Conservation (phyloP, 2,329 filamentous ascomycete species). For the Davidsoniella australis region DNA sequence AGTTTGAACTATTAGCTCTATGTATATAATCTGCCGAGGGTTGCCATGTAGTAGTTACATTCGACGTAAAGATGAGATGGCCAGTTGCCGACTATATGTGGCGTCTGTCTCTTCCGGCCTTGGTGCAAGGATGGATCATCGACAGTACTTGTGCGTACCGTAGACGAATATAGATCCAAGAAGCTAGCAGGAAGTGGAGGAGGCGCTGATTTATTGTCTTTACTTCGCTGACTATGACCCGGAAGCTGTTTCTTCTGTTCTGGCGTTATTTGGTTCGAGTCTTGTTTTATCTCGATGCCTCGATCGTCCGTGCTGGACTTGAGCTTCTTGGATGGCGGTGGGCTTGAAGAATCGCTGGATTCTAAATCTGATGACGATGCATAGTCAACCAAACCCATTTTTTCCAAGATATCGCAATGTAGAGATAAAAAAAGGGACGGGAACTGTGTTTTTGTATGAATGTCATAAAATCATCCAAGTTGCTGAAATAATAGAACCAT, state of each 20-base stretch:
- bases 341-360: background rate
- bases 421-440: background rate
- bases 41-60: constrained; percentile 39
- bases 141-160: constrained; percentile 54
- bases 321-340: constrained; percentile 6
- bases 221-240: background rate
- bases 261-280: too few species aligned
- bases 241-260: background rate
- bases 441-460: background rate
- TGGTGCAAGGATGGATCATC: constrained; percentile 78
- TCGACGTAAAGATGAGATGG: constrained; percentile 84
- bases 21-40: background rate
- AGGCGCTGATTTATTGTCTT: background rate
- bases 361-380: constrained; percentile 14
- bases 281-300: too few species aligned
- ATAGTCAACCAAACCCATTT: constrained; percentile 48
- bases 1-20: background rate
- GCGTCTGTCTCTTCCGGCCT: constrained; percentile 64
- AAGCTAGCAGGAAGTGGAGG: constrained; percentile 68
- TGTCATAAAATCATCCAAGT: too few species aligned
- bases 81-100: constrained; percentile 82
- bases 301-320: background rate
- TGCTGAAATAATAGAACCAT: too few species aligned
- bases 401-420: background rate
- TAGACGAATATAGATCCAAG: constrained; percentile 77